Base-by-base conservation (phyloP, 1,284 basidiomycete genomes). In the Apiotrichum brassicae region DNA sequence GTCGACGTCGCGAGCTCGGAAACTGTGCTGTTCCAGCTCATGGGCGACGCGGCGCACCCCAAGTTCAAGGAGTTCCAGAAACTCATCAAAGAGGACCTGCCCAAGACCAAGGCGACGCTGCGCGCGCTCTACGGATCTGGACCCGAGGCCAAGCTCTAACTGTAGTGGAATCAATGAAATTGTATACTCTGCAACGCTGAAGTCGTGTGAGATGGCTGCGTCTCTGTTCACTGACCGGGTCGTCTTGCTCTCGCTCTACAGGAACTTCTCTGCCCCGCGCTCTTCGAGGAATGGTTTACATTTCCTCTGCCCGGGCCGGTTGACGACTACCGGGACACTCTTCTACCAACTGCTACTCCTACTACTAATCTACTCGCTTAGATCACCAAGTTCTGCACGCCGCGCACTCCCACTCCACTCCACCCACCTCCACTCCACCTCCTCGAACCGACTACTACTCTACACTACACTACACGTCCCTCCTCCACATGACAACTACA, bases 1-100 rank as follows among this genome's bases (percentile, higher is more conserved):
- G 87, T 82, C 1, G 75, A 81, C 46, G 77, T 95, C 49, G 83
- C 83, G 2, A 87, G 88, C 0, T 86, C 85, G 58, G 92, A 95
- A 67, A 87, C 84, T 51, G 70, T 85, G 3, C 79, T 83, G 1
- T 94, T 89, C 70, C 82, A 89, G 63, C 76, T 93, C 25, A 45
- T 69, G 45, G 62, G 66, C 18, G 87, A 88, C 62, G 79, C 90
- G 1, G 75, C 75, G 0, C 76, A 78, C 38, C 77, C 83, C 0
- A 75, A 77, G 16, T 95, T 94, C 79, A 87, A 83, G 66, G 76
- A 78, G 1, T 84, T 93, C 64, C 81, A 84, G 6, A 70, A 74
- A 3, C 69, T 90, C 28, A 81, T 91, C 65, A 91, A 89, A 69
- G 83, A 87, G 34, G 82, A 83, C 59, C 86, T 84, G 63, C 79